Percentiles rank a stretch among this genome's conserved stretches.
Evolutionary conservation across 768 basidiomycete species (phyloP).

Genomic region (Tricholoma saponaceum): DNA sequence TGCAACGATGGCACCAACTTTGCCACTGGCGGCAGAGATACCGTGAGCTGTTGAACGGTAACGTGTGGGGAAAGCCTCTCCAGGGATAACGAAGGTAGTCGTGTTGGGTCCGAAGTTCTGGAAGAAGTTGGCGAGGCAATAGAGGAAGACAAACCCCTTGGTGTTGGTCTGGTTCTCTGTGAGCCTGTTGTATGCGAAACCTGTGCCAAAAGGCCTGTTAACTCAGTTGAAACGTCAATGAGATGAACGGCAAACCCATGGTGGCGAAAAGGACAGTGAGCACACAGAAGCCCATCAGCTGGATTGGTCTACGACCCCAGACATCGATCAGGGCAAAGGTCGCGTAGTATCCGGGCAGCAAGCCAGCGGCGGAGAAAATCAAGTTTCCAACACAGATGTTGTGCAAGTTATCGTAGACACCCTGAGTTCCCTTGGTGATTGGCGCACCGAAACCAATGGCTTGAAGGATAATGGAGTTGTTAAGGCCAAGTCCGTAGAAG

Average conservation of each 20-base stretch:
- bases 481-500: constrained; percentile 86
- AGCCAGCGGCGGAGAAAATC: constrained; percentile 70
- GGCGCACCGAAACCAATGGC: constrained; percentile 71
- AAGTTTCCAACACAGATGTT: constrained; percentile 75
- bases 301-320: constrained; percentile 82
- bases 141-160: constrained; percentile 75
- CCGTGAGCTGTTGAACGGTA: constrained; percentile 85
- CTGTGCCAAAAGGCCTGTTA: constrained; percentile 27
- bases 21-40: constrained; percentile 79
- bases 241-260: constrained; percentile 48
- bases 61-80: constrained; percentile 84
- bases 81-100: constrained; percentile 78
- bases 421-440: constrained; percentile 23
- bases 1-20: constrained; percentile 78
- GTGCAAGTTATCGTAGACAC: constrained; percentile 53
- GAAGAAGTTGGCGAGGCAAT: constrained; percentile 88
- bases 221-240: not conserved
- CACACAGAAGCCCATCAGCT: constrained; percentile 70
- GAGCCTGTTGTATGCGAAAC: constrained; percentile 63
- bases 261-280: constrained; percentile 64
- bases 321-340: constrained; percentile 62
- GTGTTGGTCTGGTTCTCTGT: constrained; percentile 34
- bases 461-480: constrained; percentile 69
- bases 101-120: constrained; percentile 85
- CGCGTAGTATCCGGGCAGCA: constrained; percentile 81